Conservation (phyloP, 192 early-diverging fungal genomes). For the Entrophospora sp. region DNA sequence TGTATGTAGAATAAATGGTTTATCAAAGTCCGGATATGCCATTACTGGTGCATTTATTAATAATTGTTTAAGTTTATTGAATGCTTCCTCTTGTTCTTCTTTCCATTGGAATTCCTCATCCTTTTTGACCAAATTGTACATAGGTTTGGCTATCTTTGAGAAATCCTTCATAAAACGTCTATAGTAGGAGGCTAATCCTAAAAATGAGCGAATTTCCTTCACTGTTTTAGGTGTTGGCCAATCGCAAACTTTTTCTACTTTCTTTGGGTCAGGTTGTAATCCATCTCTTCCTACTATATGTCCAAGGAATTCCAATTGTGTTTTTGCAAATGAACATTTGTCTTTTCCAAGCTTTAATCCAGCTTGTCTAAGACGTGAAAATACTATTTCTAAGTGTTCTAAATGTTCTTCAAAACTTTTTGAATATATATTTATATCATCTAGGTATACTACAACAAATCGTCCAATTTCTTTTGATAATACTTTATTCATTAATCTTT, state of each 20-base stretch:
- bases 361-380: neutral
- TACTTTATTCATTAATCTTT: neutral
- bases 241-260: neutral
- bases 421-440: constrained; percentile 31
- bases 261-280: neutral
- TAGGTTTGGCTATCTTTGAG: neutral
- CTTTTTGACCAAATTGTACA: neutral
- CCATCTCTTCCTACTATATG: neutral
- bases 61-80: neutral
- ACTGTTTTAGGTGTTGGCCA: neutral
- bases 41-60: neutral
- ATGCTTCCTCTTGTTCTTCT: neutral
- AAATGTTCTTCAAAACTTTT: constrained; percentile 17
- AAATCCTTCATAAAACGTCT: neutral
- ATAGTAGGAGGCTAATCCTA: neutral
- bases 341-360: neutral
- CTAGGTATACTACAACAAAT: constrained; percentile 21
- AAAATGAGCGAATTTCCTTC: neutral
- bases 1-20: too few species aligned
- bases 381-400: neutral
- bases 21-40: neutral
- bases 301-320: neutral
- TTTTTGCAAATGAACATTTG: neutral
- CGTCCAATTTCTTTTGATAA: neutral
- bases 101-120: neutral